These are phyloP conservation scores for Aspergillus awamori DNA, from an alignment of 2,329 filamentous ascomycete genomes.

Conservation along the genomic window DNA sequence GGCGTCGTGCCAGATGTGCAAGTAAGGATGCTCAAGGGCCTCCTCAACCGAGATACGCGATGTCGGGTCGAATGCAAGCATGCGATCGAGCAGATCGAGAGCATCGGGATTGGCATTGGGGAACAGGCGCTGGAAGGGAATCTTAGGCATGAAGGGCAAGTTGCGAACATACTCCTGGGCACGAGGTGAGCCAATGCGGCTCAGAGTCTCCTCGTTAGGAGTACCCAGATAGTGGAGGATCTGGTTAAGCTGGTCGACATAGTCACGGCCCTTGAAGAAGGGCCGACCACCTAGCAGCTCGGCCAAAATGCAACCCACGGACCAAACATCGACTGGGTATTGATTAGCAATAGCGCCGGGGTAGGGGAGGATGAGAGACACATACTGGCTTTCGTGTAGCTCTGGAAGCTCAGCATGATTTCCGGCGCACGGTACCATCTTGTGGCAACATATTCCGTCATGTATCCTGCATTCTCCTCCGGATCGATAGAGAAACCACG, in stretches of 20 bases:
- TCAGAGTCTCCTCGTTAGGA: conserved; percentile 90
- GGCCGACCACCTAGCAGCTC: conserved; percentile 93
- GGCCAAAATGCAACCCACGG: conserved; percentile 94
- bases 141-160: conserved; percentile 91
- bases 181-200: conserved; percentile 89
- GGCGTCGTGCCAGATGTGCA: conserved; percentile 97
- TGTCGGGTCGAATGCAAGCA: conserved; percentile 96
- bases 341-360: conserved; percentile 10
- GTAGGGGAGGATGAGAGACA: conserved; percentile 38
- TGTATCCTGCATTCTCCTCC: conserved; percentile 97
- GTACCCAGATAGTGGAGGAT: conserved; percentile 98
- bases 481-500: conserved; percentile 96
- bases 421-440: conserved; percentile 98
- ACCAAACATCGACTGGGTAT: conserved; percentile 93
- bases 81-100: conserved; percentile 90
- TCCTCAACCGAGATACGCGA: conserved; percentile 92
- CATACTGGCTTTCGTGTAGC: conserved; percentile 99
- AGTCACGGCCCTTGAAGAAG: conserved; percentile 99
- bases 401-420: conserved; percentile 99
- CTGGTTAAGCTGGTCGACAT: conserved; percentile 99
- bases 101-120: conserved; percentile 94
- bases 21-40: conserved; percentile 92
- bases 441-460: conserved; percentile 99
- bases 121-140: conserved; percentile 85
- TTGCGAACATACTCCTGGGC: conserved; percentile 99